Percentiles rank a stretch among this genome's conserved stretches.
phyloP scores from a whole-genome alignment of 2,329 filamentous ascomycete species.

The Colletotrichum simmondsii region DNA sequence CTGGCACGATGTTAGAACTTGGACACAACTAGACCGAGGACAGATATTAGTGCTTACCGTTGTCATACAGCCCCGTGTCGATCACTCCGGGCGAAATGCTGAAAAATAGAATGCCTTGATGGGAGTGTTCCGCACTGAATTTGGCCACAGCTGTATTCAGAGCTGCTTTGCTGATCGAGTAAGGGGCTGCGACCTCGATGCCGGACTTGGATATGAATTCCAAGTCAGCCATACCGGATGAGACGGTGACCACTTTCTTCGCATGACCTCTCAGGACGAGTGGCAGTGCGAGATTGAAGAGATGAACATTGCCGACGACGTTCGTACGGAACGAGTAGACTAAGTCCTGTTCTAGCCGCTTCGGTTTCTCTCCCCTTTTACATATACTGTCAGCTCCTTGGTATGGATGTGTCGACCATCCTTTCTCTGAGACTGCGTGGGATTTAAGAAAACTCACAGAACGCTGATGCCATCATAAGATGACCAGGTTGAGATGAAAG shows the following conservation, averaged over 20 bases:
- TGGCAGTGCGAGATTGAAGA: conserved; percentile 64
- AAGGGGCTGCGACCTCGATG: conserved; percentile 50
- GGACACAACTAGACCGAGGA: too few relatives aligned
- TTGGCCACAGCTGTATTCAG: conserved; percentile 64
- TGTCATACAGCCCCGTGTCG: conserved; percentile 46
- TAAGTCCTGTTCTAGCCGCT: conserved; percentile 5
- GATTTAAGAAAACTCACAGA: neutral
- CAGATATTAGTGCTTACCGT: conserved; percentile 36
- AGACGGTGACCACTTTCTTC: conserved; percentile 68
- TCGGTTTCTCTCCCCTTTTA: neutral
- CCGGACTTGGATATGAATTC: conserved; percentile 51
- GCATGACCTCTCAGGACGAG: conserved; percentile 58
- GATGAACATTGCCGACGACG: conserved; percentile 61
- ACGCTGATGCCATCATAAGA: neutral
- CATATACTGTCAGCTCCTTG: neutral
- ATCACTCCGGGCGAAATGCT: conserved; percentile 64
- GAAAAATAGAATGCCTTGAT: conserved; percentile 63
- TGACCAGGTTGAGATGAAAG: neutral
- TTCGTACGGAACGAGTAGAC: conserved; percentile 54
- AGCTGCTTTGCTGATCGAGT: conserved; percentile 62
- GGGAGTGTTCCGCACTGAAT: conserved; percentile 58
- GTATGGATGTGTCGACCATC: neutral
- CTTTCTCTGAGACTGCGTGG: neutral
- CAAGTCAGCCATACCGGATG: conserved; percentile 59
- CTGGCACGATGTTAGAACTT: neutral